A percentile compares a stretch with the other conserved stretches of the same genome.
These are phyloP conservation scores for Thymus quinquecostatus DNA, from an alignment of 257 asterid genomes.

Conservation along the genomic window DNA sequence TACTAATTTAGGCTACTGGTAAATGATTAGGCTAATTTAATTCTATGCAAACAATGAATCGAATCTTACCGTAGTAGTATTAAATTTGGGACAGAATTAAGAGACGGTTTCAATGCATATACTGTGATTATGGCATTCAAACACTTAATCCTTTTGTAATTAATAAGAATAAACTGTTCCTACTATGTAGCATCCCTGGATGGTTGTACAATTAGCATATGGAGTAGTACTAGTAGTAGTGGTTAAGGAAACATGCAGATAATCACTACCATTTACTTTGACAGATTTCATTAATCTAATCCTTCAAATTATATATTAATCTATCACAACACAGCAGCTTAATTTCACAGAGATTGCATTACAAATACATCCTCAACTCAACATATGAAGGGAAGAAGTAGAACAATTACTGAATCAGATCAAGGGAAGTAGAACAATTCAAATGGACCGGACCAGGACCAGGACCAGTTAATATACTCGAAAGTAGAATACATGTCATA, in stretches of 20 bases:
- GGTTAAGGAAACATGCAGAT: too few relatives aligned
- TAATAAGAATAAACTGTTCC: not conserved
- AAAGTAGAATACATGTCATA: not conserved
- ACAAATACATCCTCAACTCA: too few relatives aligned
- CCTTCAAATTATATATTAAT: too few relatives aligned
- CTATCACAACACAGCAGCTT: too few relatives aligned
- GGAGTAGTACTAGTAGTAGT: too few relatives aligned
- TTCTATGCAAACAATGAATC: too few relatives aligned
- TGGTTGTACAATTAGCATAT: too few relatives aligned
- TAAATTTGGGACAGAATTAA: not conserved
- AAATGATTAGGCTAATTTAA: constrained; percentile 6
- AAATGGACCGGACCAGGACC: not conserved
- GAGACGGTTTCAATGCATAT: not conserved
- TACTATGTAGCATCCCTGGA: not conserved
- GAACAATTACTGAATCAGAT: too few relatives aligned
- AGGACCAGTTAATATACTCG: not conserved
- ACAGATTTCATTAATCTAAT: too few relatives aligned
- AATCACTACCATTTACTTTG: too few relatives aligned
- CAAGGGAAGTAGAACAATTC: not conserved
- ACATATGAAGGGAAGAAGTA: too few relatives aligned
- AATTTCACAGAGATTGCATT: too few relatives aligned
- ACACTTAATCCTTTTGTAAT: not conserved
- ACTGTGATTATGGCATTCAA: constrained; percentile 7
- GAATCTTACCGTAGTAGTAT: not conserved
- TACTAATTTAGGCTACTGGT: not conserved